Base-by-base conservation (phyloP, 345 rosid genomes). In the Salix caprea region DNA sequence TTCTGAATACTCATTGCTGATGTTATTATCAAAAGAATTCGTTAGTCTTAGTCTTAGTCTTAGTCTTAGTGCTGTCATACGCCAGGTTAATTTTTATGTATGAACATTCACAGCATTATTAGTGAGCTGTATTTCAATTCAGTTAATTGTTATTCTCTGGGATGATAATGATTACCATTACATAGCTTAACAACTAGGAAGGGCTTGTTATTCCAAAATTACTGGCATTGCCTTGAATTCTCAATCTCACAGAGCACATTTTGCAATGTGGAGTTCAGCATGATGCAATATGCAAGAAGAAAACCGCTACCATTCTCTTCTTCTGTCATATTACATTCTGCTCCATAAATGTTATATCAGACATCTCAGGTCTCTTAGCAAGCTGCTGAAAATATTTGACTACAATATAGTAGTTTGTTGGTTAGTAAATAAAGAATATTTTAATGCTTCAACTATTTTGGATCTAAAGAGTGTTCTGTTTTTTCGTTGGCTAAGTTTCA, bases 221-320 rank as follows among this genome's bases (percentile, higher is more conserved):
- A 36, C 26, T 8, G n/a, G 71, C 50, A 68, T 67, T 68, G 28
- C 71, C 48, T 68, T 68, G 28, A 67, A 39, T 70, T 46, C 73
- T 48, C 39, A 44, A 44, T 34, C 39, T 28, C 24, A 16, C 61
- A 30, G 28, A 48, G 54, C 54, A 48, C 21, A 48, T 48, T 48
- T 48, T 19, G 54, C 54, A 48, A 48, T 48, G 54, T 48, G 54
- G 54, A 48, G 54, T 16, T 14, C 19, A 15, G 54, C 6, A 48
- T 48, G 54, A 48, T 48, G 54, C 54, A 16, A 48, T 48, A 14
- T 48, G 21, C 54, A 48, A 48, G 21, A 15, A 48, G 6, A 15
- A 15, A 48, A 48, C 19, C 2, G 54, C 7, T 5, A 48, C 54
- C 54, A 15, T 16, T 48, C 19, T 48, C 21, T 48, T 48, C 54